These are phyloP conservation scores for Fusarium tanahbumbuense DNA, from an alignment of 2,329 filamentous ascomycete genomes.

Conservation along the genomic window DNA sequence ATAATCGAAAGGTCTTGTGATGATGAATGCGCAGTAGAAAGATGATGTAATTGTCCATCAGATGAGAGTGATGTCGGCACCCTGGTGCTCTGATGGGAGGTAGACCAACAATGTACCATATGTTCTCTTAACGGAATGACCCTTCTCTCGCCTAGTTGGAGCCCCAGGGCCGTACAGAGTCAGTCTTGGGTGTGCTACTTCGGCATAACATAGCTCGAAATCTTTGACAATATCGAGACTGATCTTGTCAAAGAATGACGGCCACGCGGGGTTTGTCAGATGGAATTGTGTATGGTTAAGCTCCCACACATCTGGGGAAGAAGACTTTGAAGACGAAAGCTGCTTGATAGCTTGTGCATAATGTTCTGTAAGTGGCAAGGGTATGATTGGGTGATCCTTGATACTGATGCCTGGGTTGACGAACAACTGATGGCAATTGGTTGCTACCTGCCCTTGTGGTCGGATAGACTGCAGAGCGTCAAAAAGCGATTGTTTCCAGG, in stretches of 20 bases:
- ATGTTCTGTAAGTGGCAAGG: conserved; percentile 21
- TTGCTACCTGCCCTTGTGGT: conserved; percentile 7
- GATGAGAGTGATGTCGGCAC: no score
- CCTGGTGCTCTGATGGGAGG: no score
- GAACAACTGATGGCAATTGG: conserved; percentile 17
- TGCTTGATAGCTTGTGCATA: conserved; percentile 18
- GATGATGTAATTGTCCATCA: no score
- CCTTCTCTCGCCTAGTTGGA: no score
- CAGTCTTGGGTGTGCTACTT: not conserved
- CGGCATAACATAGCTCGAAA: not conserved
- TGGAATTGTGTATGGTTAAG: conserved; percentile 27
- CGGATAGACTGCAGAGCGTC: conserved; percentile 11
- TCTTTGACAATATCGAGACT: not conserved
- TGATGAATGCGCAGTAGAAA: no score
- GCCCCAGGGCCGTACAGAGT: no score
- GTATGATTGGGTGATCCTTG: conserved; percentile 1
- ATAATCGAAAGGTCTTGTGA: no score
- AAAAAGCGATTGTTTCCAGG: conserved; percentile 17
- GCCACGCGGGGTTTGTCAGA: conserved; percentile 27
- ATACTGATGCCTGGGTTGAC: conserved; percentile 29
- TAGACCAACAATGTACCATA: no score
- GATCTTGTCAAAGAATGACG: conserved; percentile 3
- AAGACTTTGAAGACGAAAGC: not conserved
- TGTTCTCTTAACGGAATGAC: no score
- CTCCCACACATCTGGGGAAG: conserved; percentile 20